phyloP scores from a whole-genome alignment of 495 filamentous ascomycete genomes.

The Oidiodendron maius region DNA sequence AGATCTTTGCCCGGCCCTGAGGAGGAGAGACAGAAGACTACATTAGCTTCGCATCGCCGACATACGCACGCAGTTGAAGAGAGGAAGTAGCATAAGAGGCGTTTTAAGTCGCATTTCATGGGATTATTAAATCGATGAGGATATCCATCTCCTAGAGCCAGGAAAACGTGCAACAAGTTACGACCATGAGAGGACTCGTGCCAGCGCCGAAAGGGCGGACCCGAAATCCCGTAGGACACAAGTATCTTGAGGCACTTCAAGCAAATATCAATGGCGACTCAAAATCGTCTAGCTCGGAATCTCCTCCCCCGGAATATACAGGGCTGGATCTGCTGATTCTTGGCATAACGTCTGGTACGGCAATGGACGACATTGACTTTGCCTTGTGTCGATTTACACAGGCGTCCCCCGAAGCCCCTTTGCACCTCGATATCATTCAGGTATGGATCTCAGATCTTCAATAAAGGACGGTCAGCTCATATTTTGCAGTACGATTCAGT shows the following conservation, averaged over 20 bases:
- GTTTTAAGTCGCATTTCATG: too few species aligned
- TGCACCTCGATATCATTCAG: constrained; percentile 20
- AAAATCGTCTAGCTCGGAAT: constrained; percentile 13
- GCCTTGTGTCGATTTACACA: constrained; percentile 25
- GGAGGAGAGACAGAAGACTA: too few species aligned
- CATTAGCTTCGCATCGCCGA: too few species aligned
- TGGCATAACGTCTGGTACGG: constrained; percentile 21
- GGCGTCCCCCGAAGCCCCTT: constrained; percentile 17
- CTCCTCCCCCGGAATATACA: constrained; percentile 4
- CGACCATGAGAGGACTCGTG: constrained; percentile 18
- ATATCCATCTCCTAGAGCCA: background rate
- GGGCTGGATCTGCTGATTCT: constrained; percentile 20
- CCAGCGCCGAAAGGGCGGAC: constrained; percentile 21
- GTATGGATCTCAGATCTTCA: constrained; percentile 7
- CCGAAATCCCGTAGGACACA: constrained; percentile 20
- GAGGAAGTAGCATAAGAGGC: too few species aligned
- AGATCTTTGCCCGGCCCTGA: too few species aligned
- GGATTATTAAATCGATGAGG: background rate
- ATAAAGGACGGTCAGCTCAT: background rate
- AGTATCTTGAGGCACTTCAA: constrained; percentile 23
- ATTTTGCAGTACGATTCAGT: constrained; percentile 20
- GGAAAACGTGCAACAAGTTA: constrained; percentile 3
- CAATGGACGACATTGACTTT: constrained; percentile 25
- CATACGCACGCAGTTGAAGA: too few species aligned
- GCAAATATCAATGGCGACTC: constrained; percentile 13